A percentile compares a stretch with the other conserved stretches of the same genome.
phyloP scores from a whole-genome alignment of 148 eudicot species.

The Arctostaphylos glauca region DNA sequence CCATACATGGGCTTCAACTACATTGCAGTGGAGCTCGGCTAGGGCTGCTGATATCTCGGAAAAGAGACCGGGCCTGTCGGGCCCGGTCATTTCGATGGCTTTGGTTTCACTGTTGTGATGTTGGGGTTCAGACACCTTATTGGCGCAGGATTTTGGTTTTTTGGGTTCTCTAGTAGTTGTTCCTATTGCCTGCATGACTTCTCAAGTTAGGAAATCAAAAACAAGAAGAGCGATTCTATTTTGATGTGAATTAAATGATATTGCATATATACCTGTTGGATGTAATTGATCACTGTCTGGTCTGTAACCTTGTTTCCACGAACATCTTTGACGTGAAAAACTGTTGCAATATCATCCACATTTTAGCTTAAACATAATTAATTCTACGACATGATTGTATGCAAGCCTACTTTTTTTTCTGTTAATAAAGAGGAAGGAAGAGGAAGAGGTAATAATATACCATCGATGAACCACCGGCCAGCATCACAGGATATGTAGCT shows the following conservation, averaged over 20 bases:
- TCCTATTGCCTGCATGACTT: constrained; percentile 44
- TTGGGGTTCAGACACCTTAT: not conserved
- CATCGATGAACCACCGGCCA: constrained; percentile 96
- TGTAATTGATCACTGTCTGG: constrained; percentile 43
- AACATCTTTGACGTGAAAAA: constrained; percentile 69
- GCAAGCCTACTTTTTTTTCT: too few relatives aligned
- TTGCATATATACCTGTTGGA: constrained; percentile 54
- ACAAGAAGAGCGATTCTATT: too few relatives aligned
- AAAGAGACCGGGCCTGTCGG: constrained; percentile 65
- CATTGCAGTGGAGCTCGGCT: constrained; percentile 58
- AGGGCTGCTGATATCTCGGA: constrained; percentile 75
- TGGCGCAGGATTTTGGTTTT: constrained; percentile 15
- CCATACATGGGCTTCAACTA: constrained; percentile 76
- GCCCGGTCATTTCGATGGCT: constrained; percentile 67
- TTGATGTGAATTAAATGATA: not conserved
- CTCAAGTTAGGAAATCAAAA: not conserved
- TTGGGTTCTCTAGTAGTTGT: constrained; percentile 23
- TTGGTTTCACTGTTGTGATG: constrained; percentile 29
- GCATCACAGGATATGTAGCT: constrained; percentile 91
- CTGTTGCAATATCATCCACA: constrained; percentile 23
- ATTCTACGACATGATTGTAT: too few relatives aligned
- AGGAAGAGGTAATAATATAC: constrained; percentile 25
- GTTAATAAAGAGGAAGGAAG: too few relatives aligned
- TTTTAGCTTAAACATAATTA: too few relatives aligned
- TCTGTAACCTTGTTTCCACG: constrained; percentile 57